Conservation (phyloP, 139 green algal species). For the Chlamydomonas schloesseri region DNA sequence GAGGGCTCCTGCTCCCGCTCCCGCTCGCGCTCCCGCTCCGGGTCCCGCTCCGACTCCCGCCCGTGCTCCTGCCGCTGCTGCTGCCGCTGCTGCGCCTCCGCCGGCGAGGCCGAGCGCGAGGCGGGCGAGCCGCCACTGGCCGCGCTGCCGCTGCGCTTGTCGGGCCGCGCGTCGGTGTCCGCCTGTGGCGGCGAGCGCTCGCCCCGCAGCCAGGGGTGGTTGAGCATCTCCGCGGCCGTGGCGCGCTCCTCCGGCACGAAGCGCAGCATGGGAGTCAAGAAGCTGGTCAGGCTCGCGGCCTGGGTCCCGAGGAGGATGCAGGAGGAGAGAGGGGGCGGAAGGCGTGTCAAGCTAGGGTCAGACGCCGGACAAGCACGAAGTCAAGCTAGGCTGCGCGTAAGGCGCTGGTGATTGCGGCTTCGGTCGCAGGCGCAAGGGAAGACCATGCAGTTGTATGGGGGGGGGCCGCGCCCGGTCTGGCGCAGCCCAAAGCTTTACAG, state of each 20-base stretch:
- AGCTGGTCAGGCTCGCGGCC: constrained; percentile 81
- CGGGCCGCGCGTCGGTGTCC: constrained; percentile 5
- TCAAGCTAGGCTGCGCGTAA: no score
- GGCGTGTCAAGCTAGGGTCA: no score
- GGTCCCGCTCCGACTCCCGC: background rate
- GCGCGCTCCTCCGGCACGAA: constrained; percentile 86
- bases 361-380: no score
- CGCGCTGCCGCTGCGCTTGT: constrained; percentile 9
- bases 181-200: background rate
- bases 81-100: background rate
- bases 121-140: background rate
- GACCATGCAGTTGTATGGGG: no score
- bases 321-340: no score
- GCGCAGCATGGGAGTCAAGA: constrained; percentile 95
- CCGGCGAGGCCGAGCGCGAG: constrained; percentile 4
- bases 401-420: no score
- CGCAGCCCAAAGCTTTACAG: no score
- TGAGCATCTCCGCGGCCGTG: constrained; percentile 86
- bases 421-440: no score
- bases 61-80: no score
- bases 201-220: constrained; percentile 91
- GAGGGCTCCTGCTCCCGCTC: background rate
- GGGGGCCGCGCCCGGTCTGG: no score
- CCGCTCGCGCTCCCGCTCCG: background rate
- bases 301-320: constrained; percentile 39